phyloP scores from a whole-genome alignment of 106 monocot species.

The Dendrobium catenatum region DNA sequence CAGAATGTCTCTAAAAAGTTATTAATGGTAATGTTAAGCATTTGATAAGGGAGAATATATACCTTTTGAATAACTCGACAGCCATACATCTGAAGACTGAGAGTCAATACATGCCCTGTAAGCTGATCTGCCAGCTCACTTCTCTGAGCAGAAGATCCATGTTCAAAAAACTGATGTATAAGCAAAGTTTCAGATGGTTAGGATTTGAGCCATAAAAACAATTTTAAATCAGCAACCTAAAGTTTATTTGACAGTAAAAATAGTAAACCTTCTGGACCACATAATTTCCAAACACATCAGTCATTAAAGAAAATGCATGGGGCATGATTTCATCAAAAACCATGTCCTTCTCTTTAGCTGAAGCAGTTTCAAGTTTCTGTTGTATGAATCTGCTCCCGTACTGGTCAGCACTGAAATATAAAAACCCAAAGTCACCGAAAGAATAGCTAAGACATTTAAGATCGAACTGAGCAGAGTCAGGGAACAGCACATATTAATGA shows the following conservation, averaged over 20 bases:
- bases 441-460: neutral
- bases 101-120: constrained; percentile 45
- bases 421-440: neutral
- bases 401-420: constrained; percentile 60
- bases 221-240: neutral
- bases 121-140: constrained; percentile 64
- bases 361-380: constrained; percentile 78
- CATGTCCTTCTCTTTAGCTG: constrained; percentile 60
- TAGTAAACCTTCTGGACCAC: constrained; percentile 68
- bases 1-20: neutral
- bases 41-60: constrained; percentile 9
- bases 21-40: neutral
- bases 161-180: constrained; percentile 66
- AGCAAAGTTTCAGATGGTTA: neutral
- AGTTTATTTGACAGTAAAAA: neutral
- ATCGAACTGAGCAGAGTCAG: neutral
- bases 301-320: constrained; percentile 58
- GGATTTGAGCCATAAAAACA: neutral
- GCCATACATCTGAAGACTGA: constrained; percentile 87
- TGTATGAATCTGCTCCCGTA: constrained; percentile 89
- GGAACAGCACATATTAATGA: neutral
- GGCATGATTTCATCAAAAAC: constrained; percentile 72
- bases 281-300: constrained; percentile 93
- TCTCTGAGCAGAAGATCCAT: constrained; percentile 61
- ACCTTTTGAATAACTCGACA: constrained; percentile 88